Evolutionary conservation across 2,329 filamentous ascomycete species (phyloP), one percentile per base, ranked within the genome.

Genomic region (Calonectria hongkongensis): DNA sequence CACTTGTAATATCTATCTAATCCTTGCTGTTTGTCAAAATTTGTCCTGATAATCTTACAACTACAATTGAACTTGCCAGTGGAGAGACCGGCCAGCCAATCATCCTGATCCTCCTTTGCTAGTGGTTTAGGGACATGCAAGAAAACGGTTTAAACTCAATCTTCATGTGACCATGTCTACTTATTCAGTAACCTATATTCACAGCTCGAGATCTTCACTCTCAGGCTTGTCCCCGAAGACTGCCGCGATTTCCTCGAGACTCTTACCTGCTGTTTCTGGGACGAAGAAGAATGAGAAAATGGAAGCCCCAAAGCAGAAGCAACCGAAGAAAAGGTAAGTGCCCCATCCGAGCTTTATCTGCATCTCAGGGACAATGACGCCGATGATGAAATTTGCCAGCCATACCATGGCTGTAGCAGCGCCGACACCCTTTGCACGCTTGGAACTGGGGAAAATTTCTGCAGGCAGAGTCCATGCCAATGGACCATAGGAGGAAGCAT

Each of bases 351-450:
- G 89, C 47, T 87, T 86, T 65, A 89, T 81, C 5, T 91, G 83
- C 50, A 92, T 85, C 1, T 88, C 87, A 0, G 89, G 90, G 0
- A 88, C 90, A 21, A 89, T 87, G 25, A 90, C 84, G 9, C 89
- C 88, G 58, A 81, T 75, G 30, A 80, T 87, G 66, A 82, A 83
- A 68, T 81, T 82, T 3, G 76, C 78, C 6, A 86, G 68, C 84
- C 84, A 86, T 36, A 81, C 81, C 47, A 79, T 81, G 0, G 80
- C 79, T 0, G 82, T 83, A 0, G 81, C 77, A 3, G 81, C 74
- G 0, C 79, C 83, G 1, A 85, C 83, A 3, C 84, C 84, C 69
- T 85, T 85, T 0, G 83, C 79, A 4, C 84, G 77, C 12, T 73
- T 81, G 0, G 82, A 78, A n/a, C 72, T 83, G 0, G 83, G 79